Conservation (phyloP, 1,284 basidiomycete genomes). For the Meripilus lineatus region DNA sequence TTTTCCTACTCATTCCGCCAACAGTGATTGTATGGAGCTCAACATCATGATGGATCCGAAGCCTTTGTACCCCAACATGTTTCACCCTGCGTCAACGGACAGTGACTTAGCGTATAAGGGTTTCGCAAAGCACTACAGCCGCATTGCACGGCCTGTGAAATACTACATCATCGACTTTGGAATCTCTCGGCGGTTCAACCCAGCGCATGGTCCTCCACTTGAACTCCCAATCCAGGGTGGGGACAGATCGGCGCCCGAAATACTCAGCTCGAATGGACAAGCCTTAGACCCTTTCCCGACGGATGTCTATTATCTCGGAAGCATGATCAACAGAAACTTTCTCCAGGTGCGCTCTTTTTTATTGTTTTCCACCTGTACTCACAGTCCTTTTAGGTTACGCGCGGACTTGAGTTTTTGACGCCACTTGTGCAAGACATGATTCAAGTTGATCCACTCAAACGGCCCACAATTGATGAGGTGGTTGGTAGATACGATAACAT, state of each 20-base stretch:
- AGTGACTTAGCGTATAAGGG: conserved; percentile 15
- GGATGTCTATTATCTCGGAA: conserved; percentile 27
- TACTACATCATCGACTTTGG: conserved; percentile 37
- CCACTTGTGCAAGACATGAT: conserved; percentile 13
- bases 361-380: neutral
- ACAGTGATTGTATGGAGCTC: conserved; percentile 33
- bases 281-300: conserved; percentile 22
- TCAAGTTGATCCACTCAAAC: conserved; percentile 11
- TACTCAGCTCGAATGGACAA: conserved; percentile 9
- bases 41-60: conserved; percentile 38
- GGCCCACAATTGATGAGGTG: conserved; percentile 14
- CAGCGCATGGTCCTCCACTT: conserved; percentile 1
- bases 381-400: neutral
- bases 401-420: conserved; percentile 11
- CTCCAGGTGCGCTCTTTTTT: conserved; percentile 11
- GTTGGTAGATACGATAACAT: conserved; percentile 9
- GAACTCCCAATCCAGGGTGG: conserved; percentile 13
- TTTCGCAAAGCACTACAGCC: conserved; percentile 22
- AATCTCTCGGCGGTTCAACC: conserved; percentile 25
- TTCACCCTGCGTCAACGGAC: conserved; percentile 19
- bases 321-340: conserved; percentile 24
- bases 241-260: conserved; percentile 16
- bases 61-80: conserved; percentile 22
- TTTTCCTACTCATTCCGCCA: neutral
- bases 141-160: conserved; percentile 24